A percentile compares a stretch with the other conserved stretches of the same genome.
phyloP scores from a whole-genome alignment of 2,329 filamentous ascomycete species.

The Byssothecium circinans region DNA sequence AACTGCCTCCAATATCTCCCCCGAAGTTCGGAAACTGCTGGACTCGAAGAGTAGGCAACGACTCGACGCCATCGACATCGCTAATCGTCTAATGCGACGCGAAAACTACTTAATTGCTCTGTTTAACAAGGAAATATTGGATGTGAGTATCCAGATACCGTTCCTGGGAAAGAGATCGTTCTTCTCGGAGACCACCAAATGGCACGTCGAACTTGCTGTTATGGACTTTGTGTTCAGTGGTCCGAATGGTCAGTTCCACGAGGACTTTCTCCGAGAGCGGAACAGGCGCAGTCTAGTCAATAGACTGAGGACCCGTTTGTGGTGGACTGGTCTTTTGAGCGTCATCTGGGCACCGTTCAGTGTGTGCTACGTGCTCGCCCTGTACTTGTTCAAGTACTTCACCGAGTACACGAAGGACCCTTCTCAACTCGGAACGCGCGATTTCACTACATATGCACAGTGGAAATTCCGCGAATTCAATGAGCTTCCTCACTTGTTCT shows the following conservation, averaged over 20 bases:
- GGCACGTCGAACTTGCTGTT: conserved; percentile 87
- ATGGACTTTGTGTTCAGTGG: conserved; percentile 91
- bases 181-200: conserved; percentile 87
- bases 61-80: conserved; percentile 94
- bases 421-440: conserved; percentile 78
- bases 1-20: conserved; percentile 67
- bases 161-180: conserved; percentile 78
- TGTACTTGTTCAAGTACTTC: conserved; percentile 95
- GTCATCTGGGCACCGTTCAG: conserved; percentile 84
- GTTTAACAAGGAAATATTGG: conserved; percentile 93
- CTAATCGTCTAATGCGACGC: conserved; percentile 92
- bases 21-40: conserved; percentile 63
- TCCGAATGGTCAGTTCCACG: conserved; percentile 78
- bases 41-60: conserved; percentile 89
- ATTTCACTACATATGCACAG: conserved; percentile 89
- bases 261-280: conserved; percentile 81
- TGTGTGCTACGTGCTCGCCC: conserved; percentile 80
- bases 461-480: conserved; percentile 99
- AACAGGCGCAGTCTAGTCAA: conserved; percentile 77
- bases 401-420: conserved; percentile 97
- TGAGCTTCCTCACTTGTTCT: conserved; percentile 88
- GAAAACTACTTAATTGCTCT: conserved; percentile 97
- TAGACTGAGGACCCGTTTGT: conserved; percentile 74
- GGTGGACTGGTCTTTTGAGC: conserved; percentile 83
- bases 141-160: conserved; percentile 82